Evolutionary conservation across 1,284 basidiomycete species (phyloP), one percentile per base, ranked within the genome.

Genomic region (Austropuccinia psidii): DNA sequence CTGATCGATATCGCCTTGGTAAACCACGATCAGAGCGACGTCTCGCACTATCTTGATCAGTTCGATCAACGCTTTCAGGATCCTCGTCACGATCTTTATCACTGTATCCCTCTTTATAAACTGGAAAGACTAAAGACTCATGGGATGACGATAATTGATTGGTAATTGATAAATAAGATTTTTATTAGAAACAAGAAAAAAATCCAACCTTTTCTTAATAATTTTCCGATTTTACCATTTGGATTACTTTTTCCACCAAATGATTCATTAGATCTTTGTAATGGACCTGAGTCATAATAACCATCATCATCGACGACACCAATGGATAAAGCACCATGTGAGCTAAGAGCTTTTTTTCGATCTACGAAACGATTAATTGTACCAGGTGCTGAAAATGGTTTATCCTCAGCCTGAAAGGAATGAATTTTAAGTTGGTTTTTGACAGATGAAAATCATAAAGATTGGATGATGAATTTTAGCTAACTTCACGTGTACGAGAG

Each of bases 261-360:
- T 11, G 39, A 47, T 43, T 55, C 68, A 35, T 37, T n/a, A 2
- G 35, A 43, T 3, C 39, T 54, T 49, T 69, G 67, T 35, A 72
- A 52, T 8, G 55, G 43, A 9, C 68, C 68, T 31, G 68, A 72
- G 31, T 72, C 68, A 47, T 61, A 72, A 49, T 55, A 72, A 39
- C 55, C 68, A 7, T 65, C 62, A 9, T 50, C 62, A 17, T 64
- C 43, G 4, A 27, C n/a, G n/a, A 21, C 21, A 29, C 35, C 57
- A 3, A 33, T 37, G 8, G 57, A n/a, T n/a, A n/a, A n/a, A n/a
- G n/a, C n/a, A n/a, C n/a, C n/a, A n/a, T n/a, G n/a, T n/a, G n/a
- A n/a, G n/a, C n/a, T n/a, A n/a, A n/a, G n/a, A 27, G 49, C 39
- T 31, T 58, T 37, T 60, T 35, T 21, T 50, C 47, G 41, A n/a